Base-by-base conservation (phyloP, 805 yeast genomes). In the Yarrowia sp. region DNA sequence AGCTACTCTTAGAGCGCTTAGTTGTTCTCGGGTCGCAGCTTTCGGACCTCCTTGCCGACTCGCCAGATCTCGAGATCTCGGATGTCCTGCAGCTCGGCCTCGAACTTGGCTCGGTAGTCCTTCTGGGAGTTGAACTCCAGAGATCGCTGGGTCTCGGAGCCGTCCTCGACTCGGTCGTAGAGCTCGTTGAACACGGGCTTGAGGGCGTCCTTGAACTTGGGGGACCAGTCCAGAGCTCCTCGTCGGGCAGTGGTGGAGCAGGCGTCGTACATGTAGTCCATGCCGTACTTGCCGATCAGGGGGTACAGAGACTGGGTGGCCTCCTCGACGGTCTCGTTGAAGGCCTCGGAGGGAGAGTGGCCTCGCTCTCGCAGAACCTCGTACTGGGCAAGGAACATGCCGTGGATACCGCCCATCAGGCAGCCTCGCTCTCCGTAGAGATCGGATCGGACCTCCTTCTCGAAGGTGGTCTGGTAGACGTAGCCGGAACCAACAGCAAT, bases 191-290 rank as follows among this genome's bases (percentile, higher is more conserved):
- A 95, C 71, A 95, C 98, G 79, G 99, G 98, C 87, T 95, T 95
- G 84, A 95, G 87, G 79, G 98, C 97, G 76, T 91, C 94, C 88
- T 93, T 93, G 92, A 95, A 95, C 83, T 90, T 85, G 83, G 98
- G 98, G 87, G 95, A 94, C 99, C 99, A 95, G 87, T 95, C 99
- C 78, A 95, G 88, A 81, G 99, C 99, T 88, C 99, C 99, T 86
- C 99, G 92, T 88, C 98, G 92, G 79, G 99, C 99, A 75, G 99
- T 95, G 80, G 99, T 95, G 75, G 99, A 95, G 85, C 99, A 95
- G 78, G 99, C 99, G 81, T 95, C 98, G 89, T 95, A 95, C 99
- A 95, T 95, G 94, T 95, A 95, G 85, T 95, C 99, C 99, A 95
- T 95, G 86, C 99, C 99, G 88, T 95, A 91, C 84, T 92, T 92